Conservation (phyloP, 2,329 filamentous ascomycete species). For the Trichocomaceae sp. region DNA sequence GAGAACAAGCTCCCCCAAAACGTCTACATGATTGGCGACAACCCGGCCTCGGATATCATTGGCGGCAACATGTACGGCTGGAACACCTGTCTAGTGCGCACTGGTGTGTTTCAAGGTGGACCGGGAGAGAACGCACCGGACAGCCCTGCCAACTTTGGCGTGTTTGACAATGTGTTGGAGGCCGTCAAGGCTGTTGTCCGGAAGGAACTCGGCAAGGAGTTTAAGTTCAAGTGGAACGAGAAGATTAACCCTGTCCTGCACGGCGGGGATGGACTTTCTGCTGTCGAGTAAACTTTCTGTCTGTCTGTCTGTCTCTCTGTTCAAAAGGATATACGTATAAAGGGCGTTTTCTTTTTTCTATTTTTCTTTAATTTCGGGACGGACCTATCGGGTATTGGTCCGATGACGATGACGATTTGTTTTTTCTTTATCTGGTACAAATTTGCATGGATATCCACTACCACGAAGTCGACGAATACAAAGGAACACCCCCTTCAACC, state of each 20-base stretch:
- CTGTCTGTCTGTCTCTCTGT: not conserved
- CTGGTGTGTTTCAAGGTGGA: constrained; percentile 66
- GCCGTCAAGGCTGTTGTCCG: constrained; percentile 61
- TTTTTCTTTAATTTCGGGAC: not conserved
- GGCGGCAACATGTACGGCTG: constrained; percentile 76
- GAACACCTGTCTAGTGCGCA: constrained; percentile 73
- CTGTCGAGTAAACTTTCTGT: constrained; percentile 44
- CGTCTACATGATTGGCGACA: constrained; percentile 72
- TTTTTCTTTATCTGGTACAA: not conserved
- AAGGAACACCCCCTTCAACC: not conserved
- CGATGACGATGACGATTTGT: constrained; percentile 1
- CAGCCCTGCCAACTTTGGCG: constrained; percentile 70
- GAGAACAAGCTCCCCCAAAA: constrained; percentile 63
- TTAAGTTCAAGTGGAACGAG: constrained; percentile 66
- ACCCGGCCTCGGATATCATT: constrained; percentile 66
- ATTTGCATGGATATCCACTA: constrained; percentile 15
- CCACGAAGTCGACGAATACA: not conserved
- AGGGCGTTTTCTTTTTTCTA: not conserved
- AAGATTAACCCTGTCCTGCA: constrained; percentile 62
- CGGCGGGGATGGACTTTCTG: constrained; percentile 44
- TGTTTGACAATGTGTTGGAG: constrained; percentile 66
- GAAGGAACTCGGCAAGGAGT: constrained; percentile 67
- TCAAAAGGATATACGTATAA: not conserved
- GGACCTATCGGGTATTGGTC: not conserved
- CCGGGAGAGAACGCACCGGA: constrained; percentile 63